Evolutionary conservation across 2,329 filamentous ascomycete species (phyloP).

Genomic region (Colletotrichum tropicicola): DNA sequence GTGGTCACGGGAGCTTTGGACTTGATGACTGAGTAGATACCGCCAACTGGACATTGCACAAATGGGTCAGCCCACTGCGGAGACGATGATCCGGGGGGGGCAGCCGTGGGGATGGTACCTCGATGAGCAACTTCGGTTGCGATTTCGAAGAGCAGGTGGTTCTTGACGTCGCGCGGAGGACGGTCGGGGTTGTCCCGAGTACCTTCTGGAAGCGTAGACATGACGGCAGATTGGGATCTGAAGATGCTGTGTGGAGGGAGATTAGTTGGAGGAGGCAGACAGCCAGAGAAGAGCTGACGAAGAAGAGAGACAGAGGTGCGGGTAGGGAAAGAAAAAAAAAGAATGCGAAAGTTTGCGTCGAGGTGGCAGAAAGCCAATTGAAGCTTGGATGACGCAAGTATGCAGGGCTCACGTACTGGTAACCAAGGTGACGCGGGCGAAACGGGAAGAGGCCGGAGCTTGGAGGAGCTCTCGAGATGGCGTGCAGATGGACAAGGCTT

Average conservation of each 20-base stretch:
- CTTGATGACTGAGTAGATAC: constrained; percentile 99
- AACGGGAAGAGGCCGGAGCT: constrained; percentile 19
- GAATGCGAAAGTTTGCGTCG: background rate
- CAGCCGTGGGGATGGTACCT: constrained; percentile 63
- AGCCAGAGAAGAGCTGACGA: background rate
- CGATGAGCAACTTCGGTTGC: constrained; percentile 97
- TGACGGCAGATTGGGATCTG: background rate
- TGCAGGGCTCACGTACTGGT: constrained; percentile 22
- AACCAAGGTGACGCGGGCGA: constrained; percentile 25
- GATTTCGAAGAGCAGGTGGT: constrained; percentile 95
- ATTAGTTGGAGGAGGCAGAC: background rate
- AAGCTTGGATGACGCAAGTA: constrained; percentile 26
- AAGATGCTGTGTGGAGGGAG: background rate
- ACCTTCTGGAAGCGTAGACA: constrained; percentile 22
- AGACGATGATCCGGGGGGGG: constrained; percentile 5
- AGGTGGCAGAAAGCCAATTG: background rate
- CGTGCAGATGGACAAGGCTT: constrained; percentile 20
- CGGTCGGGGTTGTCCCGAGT: constrained; percentile 25
- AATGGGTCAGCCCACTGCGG: constrained; percentile 35
- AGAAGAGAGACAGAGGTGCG: background rate
- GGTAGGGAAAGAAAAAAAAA: background rate
- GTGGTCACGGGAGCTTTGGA: constrained; percentile 98
- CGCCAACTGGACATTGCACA: constrained; percentile 73
- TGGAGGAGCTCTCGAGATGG: constrained; percentile 23
- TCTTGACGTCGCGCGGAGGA: constrained; percentile 78